Evolutionary conservation across 768 basidiomycete genomes (phyloP).

Genomic region (Pleurotus tuber-regium): DNA sequence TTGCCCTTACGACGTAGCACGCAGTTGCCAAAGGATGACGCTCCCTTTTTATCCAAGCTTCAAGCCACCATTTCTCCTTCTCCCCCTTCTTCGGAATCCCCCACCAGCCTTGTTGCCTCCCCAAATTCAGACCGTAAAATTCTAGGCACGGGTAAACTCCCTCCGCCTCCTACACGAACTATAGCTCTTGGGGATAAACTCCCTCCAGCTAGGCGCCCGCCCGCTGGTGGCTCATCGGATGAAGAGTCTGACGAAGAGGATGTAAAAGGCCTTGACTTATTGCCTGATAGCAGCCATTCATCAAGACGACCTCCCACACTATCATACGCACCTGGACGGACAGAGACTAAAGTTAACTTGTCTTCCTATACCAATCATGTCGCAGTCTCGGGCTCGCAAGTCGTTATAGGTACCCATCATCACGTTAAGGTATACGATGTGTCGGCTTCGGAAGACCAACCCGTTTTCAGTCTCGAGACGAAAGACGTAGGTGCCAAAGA

Average conservation of each 20-base stretch:
- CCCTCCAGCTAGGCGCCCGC: slow-evolving; percentile 54
- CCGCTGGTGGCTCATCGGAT: slow-evolving; percentile 32
- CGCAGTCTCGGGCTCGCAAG: slow-evolving; percentile 53
- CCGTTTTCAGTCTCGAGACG: slow-evolving; percentile 53
- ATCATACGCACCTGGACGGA: slow-evolving; percentile 34
- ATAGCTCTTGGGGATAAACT: slow-evolving; percentile 70
- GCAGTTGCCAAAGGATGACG: slow-evolving; percentile 15
- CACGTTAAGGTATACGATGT: slow-evolving; percentile 66
- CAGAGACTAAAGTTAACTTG: slow-evolving; percentile 54
- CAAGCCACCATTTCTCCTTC: slow-evolving; percentile 18
- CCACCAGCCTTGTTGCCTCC: slow-evolving; percentile 16
- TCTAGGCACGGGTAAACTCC: slow-evolving; percentile 43
- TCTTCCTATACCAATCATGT: slow-evolving; percentile 55
- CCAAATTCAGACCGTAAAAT: slow-evolving; percentile 31
- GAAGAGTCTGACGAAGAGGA: slow-evolving; percentile 67
- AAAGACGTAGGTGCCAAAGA: slow-evolving; percentile 66
- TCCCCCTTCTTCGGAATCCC: slow-evolving; percentile 26
- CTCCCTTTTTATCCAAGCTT: slow-evolving; percentile 12
- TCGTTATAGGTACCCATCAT: slow-evolving; percentile 57
- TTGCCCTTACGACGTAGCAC: slow-evolving; percentile 42
- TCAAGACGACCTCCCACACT: slow-evolving; percentile 53
- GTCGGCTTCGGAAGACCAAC: slow-evolving; percentile 37
- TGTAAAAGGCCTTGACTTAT: slow-evolving; percentile 40
- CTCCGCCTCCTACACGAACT: slow-evolving; percentile 73
- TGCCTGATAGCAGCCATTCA: slow-evolving; percentile 69